Conservation (phyloP, 805 yeast species). For the Cyberlindnera lachancei region DNA sequence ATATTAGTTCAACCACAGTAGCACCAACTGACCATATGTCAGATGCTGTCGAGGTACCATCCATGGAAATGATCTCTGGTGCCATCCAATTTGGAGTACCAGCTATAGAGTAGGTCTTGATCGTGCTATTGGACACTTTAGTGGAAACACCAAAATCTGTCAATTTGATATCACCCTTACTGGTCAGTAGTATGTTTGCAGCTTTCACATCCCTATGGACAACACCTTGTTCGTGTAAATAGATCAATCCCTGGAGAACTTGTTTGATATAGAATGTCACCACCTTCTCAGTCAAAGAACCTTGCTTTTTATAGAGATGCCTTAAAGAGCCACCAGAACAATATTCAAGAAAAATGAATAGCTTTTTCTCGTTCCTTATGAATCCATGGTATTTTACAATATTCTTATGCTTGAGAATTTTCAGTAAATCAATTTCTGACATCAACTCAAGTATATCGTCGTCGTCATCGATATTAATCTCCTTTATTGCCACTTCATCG, state of each 20-base stretch:
- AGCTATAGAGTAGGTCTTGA: slow-evolving; percentile 51
- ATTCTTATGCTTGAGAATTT: slow-evolving; percentile 76
- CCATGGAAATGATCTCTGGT: slow-evolving; percentile 82
- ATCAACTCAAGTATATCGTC: slow-evolving; percentile 48
- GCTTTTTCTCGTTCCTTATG: slow-evolving; percentile 54
- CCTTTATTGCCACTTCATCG: slow-evolving; percentile 73
- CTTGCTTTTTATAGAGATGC: slow-evolving; percentile 27
- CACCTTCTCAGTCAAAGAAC: slow-evolving; percentile 51
- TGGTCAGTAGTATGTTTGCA: slow-evolving; percentile 65
- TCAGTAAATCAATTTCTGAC: slow-evolving; percentile 67
- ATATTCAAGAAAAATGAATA: slow-evolving; percentile 74
- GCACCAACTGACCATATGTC: slow-evolving; percentile 95
- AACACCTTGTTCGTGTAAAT: slow-evolving; percentile 58
- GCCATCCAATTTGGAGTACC: slow-evolving; percentile 99
- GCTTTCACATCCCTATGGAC: slow-evolving; percentile 74
- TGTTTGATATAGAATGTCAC: slow-evolving; percentile 59
- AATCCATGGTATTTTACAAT: slow-evolving; percentile 92
- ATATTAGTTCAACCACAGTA: slow-evolving; percentile 79
- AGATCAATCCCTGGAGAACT: slow-evolving; percentile 57
- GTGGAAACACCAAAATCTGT: slow-evolving; percentile 75
- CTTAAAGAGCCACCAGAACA: slow-evolving; percentile 64
- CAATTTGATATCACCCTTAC: slow-evolving; percentile 58
- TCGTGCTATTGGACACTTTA: slow-evolving; percentile 43
- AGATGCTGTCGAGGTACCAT: slow-evolving; percentile 80
- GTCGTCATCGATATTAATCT: slow-evolving; percentile 66